phyloP scores from a whole-genome alignment of 306 rosid species.

The Vigna reflexopilosa region DNA sequence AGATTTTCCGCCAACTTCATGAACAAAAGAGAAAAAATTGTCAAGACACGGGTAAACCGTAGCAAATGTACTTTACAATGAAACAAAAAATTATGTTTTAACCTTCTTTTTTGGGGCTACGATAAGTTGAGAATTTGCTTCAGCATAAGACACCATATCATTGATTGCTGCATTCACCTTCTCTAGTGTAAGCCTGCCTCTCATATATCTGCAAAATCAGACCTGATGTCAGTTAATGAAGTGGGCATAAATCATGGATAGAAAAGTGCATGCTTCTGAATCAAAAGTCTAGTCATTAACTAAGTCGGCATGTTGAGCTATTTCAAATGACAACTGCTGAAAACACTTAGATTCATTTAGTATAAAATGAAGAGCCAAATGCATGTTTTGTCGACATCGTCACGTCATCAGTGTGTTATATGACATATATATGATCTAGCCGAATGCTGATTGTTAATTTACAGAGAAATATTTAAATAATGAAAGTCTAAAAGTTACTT shows the following conservation, averaged over 20 bases:
- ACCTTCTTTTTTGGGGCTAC: slow-evolving; percentile 88
- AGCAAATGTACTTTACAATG: slow-evolving; percentile 30
- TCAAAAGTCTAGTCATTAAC: neutral
- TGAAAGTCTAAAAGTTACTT: slow-evolving; percentile 47
- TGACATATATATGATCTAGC: slow-evolving; percentile 14
- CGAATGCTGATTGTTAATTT: slow-evolving; percentile 21
- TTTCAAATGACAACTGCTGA: slow-evolving; percentile 25
- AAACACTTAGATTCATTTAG: neutral
- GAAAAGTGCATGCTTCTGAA: slow-evolving; percentile 17
- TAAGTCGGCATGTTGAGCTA: slow-evolving; percentile 8
- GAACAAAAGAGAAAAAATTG: slow-evolving; percentile 35
- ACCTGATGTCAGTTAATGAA: slow-evolving; percentile 22
- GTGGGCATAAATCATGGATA: slow-evolving; percentile 23
- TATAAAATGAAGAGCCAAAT: slow-evolving; percentile 2
- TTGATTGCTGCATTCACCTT: slow-evolving; percentile 85
- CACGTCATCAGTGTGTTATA: neutral
- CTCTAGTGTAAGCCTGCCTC: slow-evolving; percentile 92
- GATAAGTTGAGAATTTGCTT: slow-evolving; percentile 80
- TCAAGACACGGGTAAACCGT: slow-evolving; percentile 37
- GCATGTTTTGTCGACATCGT: slow-evolving; percentile 11
- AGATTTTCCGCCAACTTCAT: slow-evolving; percentile 80
- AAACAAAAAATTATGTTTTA: slow-evolving; percentile 35
- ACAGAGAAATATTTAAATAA: slow-evolving; percentile 9
- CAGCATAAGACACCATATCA: slow-evolving; percentile 89
- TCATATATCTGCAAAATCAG: slow-evolving; percentile 74